These are phyloP conservation scores for Hemisphaericaspora xylofermentans DNA, from an alignment of 1,139 yeast species.

Conservation along the genomic window DNA sequence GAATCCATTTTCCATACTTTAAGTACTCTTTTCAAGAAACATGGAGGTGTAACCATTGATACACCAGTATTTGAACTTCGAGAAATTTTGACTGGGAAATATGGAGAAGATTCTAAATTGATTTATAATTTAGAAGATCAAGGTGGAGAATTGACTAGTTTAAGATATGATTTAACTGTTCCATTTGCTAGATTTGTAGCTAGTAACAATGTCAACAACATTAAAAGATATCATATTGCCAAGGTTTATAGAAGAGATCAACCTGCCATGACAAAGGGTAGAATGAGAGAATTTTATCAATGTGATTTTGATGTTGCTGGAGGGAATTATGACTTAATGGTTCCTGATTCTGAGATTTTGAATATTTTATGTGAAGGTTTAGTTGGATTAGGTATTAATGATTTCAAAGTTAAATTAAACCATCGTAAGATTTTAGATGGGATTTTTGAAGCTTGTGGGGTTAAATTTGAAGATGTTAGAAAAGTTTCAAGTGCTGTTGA, in stretches of 20 bases:
- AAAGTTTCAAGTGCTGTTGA: constrained; percentile 93
- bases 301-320: constrained; percentile 98
- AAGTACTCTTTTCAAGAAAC: constrained; percentile 78
- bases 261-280: constrained; percentile 99
- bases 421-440: constrained; percentile 96
- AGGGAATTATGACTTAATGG: constrained; percentile 88
- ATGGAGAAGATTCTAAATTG: constrained; percentile 96
- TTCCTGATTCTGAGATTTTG: constrained; percentile 90
- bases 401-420: constrained; percentile 87
- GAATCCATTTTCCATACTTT: constrained; percentile 79
- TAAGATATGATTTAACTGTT: constrained; percentile 93
- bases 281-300: constrained; percentile 99
- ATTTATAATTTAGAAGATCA: constrained; percentile 96
- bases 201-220: constrained; percentile 83
- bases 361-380: constrained; percentile 82
- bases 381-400: constrained; percentile 75
- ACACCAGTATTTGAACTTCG: constrained; percentile 96
- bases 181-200: constrained; percentile 98
- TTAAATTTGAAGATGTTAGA: constrained; percentile 88
- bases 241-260: constrained; percentile 98
- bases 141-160: constrained; percentile 95
- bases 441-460: constrained; percentile 93
- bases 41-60: constrained; percentile 97
- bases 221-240: constrained; percentile 94
- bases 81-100: constrained; percentile 93